These are phyloP conservation scores for Thraustochytrium sp. DNA, from an alignment of 352 stramenopile genomes.

Conservation along the genomic window DNA sequence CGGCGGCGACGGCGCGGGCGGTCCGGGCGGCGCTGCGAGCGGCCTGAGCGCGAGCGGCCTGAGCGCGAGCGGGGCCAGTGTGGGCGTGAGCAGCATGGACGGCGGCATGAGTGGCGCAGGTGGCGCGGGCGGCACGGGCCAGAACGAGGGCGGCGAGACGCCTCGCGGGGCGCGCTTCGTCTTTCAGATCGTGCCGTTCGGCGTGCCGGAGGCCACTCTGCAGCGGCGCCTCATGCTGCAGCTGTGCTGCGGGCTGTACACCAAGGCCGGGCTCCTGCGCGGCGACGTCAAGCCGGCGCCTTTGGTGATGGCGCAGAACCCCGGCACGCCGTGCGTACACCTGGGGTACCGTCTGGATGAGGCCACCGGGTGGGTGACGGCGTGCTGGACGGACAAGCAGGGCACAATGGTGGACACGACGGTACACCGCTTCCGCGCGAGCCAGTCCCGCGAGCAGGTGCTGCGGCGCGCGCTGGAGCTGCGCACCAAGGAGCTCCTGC, in stretches of 20 bases:
- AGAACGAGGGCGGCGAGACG: no score
- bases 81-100: no score
- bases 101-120: no score
- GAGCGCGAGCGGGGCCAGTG: no score
- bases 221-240: background rate
- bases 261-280: background rate
- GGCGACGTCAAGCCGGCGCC: background rate
- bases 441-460: background rate
- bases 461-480: background rate
- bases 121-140: no score
- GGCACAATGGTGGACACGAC: background rate
- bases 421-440: background rate
- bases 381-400: slow-evolving; percentile 17
- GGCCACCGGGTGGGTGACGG: background rate
- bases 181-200: background rate
- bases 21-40: no score
- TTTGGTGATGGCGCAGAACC: background rate
- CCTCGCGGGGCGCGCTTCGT: no score
- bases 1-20: no score
- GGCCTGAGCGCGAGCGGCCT: no score
- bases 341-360: background rate
- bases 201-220: background rate
- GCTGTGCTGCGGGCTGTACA: background rate
- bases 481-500: background rate
- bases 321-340: background rate